These are phyloP conservation scores for Chlorophyllum brunneum DNA, from an alignment of 768 basidiomycete genomes.

Conservation along the genomic window DNA sequence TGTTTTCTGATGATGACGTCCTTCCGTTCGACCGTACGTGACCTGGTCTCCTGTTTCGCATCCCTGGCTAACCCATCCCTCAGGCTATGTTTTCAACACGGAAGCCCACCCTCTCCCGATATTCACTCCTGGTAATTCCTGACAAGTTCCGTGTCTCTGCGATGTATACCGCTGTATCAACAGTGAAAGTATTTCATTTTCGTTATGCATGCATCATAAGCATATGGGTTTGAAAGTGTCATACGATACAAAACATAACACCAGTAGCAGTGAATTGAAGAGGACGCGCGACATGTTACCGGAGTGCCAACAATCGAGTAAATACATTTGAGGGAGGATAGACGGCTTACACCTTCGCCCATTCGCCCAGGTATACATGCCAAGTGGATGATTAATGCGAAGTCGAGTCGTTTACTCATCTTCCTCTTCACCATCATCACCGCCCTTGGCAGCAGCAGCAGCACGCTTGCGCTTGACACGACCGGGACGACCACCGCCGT, in stretches of 20 bases:
- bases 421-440: constrained; percentile 85
- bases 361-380: constrained; percentile 16
- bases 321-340: background rate
- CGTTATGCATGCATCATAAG: constrained; percentile 5
- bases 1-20: constrained; percentile 74
- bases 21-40: constrained; percentile 72
- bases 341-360: background rate
- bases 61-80: background rate
- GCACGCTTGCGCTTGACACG: constrained; percentile 99
- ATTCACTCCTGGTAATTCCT: no score
- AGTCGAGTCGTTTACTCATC: constrained; percentile 43
- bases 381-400: constrained; percentile 15
- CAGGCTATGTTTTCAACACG: constrained; percentile 90
- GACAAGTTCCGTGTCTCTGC: no score
- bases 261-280: no score
- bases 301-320: constrained; percentile 2
- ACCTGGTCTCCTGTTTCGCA: background rate
- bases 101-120: constrained; percentile 68
- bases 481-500: constrained; percentile 90
- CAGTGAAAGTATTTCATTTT: background rate
- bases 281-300: background rate
- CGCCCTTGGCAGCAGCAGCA: constrained; percentile 87
- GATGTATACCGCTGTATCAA: no score
- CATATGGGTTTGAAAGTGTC: constrained; percentile 3
- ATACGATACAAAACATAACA: constrained; percentile 11